These are phyloP conservation scores for Barbatosphaeria neglecta DNA, from an alignment of 495 filamentous ascomycete species.

Conservation along the genomic window DNA sequence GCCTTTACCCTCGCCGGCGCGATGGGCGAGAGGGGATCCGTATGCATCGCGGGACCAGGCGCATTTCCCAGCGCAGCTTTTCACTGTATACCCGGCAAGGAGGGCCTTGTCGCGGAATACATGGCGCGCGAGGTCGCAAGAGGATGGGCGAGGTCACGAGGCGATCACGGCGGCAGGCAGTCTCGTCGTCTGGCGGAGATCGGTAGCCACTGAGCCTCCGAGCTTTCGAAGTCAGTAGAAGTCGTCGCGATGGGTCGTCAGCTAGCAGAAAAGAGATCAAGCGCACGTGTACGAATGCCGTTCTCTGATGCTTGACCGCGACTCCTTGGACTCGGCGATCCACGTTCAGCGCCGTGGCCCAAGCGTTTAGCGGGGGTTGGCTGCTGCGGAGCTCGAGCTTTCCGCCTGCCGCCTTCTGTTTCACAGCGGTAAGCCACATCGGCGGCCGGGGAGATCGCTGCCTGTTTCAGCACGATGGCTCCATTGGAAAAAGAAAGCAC, in stretches of 20 bases:
- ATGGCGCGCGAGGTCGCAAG: background rate
- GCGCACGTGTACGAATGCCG: background rate
- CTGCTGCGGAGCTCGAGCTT: background rate
- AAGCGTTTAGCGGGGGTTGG: background rate
- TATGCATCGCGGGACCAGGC: constrained; percentile 54
- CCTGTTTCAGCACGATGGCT: too few species aligned
- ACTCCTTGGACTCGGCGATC: background rate
- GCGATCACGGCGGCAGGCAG: background rate
- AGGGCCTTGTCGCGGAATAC: background rate
- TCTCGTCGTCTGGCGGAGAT: background rate
- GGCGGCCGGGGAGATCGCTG: too few species aligned
- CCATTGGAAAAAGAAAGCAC: too few species aligned
- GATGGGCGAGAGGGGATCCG: constrained; percentile 77
- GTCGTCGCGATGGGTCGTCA: background rate
- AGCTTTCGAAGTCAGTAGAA: background rate
- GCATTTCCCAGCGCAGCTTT: constrained; percentile 8
- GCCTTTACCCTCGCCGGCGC: constrained; percentile 80
- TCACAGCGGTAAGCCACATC: too few species aligned
- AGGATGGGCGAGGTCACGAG: background rate
- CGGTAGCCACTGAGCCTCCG: background rate
- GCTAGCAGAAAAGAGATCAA: too few species aligned
- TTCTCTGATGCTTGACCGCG: background rate
- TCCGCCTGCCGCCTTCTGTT: too few species aligned
- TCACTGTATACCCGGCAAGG: background rate
- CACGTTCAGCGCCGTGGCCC: background rate